Evolutionary conservation across 768 basidiomycete species (phyloP).

Genomic region (Russula sp.): DNA sequence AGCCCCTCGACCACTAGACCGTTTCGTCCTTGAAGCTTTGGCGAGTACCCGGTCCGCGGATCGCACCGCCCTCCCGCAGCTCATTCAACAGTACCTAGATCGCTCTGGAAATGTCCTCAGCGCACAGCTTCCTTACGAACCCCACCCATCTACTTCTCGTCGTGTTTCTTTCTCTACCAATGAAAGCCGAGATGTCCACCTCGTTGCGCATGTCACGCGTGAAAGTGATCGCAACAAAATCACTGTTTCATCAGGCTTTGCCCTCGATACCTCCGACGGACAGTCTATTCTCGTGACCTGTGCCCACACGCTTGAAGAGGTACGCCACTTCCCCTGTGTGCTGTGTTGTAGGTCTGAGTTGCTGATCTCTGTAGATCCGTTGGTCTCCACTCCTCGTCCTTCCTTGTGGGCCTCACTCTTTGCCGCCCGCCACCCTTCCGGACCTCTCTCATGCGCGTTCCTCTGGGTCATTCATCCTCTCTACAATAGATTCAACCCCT

Average conservation of each 20-base stretch:
- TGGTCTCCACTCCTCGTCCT: slow-evolving; percentile 28
- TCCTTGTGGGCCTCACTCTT: slow-evolving; percentile 4
- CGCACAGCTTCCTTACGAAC: slow-evolving; percentile 42
- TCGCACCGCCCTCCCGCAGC: slow-evolving; percentile 23
- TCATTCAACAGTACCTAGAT: slow-evolving; percentile 39
- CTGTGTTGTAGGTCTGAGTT: background rate
- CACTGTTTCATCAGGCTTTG: slow-evolving; percentile 51
- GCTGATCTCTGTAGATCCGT: slow-evolving; percentile 27
- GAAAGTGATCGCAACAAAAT: slow-evolving; percentile 37
- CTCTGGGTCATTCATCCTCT: slow-evolving; percentile 40
- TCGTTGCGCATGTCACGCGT: slow-evolving; percentile 47
- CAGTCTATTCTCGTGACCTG: slow-evolving; percentile 44
- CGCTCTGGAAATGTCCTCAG: slow-evolving; percentile 38
- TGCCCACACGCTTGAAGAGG: slow-evolving; percentile 60
- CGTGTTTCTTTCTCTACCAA: slow-evolving; percentile 23
- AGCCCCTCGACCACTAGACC: background rate
- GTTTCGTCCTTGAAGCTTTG: slow-evolving; percentile 12
- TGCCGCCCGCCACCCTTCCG: slow-evolving; percentile 2
- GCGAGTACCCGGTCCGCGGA: background rate
- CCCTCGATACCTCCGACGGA: slow-evolving; percentile 31
- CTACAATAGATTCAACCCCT: slow-evolving; percentile 26
- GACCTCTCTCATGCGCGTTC: slow-evolving; percentile 14
- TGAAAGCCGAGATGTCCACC: slow-evolving; percentile 30
- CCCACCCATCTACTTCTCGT: slow-evolving; percentile 34
- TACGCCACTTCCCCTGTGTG: slow-evolving; percentile 22